Percentiles rank a stretch among this genome's conserved stretches.
These are phyloP conservation scores for Carex parvula DNA, from an alignment of 176 grass and related monocot species.

Conservation along the genomic window DNA sequence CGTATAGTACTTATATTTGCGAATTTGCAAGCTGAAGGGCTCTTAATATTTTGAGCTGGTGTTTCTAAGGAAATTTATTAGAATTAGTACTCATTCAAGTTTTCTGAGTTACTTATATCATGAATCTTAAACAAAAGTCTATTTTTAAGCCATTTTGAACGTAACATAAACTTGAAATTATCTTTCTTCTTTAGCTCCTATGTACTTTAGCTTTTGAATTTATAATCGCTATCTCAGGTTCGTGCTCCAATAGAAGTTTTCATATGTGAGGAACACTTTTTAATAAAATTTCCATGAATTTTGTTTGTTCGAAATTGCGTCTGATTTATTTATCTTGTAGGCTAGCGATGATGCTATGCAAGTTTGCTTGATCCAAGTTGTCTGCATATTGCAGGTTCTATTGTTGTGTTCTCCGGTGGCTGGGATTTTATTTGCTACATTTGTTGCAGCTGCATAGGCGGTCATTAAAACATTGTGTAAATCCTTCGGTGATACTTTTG, in stretches of 20 bases:
- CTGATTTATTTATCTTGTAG: not conserved
- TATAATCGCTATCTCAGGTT: not conserved
- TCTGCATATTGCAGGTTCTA: constrained; percentile 12
- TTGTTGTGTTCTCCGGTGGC: not conserved
- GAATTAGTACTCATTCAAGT: not conserved
- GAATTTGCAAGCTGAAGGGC: not conserved
- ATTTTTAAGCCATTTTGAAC: not conserved
- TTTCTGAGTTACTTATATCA: not conserved
- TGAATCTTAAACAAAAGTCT: not conserved
- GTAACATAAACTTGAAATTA: not conserved
- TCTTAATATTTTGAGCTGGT: not conserved
- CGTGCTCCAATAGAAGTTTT: not conserved
- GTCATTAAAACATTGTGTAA: not conserved
- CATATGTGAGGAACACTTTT: not conserved
- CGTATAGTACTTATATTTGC: not conserved
- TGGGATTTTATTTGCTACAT: not conserved
- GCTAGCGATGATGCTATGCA: not conserved
- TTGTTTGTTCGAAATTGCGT: not conserved
- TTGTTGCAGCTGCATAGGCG: not conserved
- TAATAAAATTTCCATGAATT: not conserved
- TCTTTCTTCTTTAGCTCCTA: not conserved
- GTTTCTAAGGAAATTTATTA: not conserved
- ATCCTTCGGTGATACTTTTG: not conserved
- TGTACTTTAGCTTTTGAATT: not conserved
- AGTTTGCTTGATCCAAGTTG: not conserved